Evolutionary conservation across 2,329 filamentous ascomycete genomes (phyloP).

Genomic region (Pezicula rhizophila): DNA sequence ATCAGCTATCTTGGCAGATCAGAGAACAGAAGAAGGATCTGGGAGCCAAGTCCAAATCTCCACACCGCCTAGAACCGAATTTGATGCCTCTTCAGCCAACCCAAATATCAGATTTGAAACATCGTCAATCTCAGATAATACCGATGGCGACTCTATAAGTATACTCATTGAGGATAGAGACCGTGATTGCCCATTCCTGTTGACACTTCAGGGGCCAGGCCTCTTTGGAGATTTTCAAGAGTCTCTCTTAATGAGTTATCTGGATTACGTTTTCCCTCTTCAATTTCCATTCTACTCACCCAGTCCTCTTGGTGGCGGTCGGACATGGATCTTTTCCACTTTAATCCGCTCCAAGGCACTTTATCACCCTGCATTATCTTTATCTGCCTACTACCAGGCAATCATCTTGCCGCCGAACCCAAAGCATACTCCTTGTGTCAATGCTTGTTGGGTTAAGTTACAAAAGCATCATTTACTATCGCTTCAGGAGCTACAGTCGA

Average conservation of each 20-base stretch:
- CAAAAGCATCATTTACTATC: no score
- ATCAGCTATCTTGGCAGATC: not conserved
- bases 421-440: not conserved
- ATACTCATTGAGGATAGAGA: no score
- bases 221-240: not conserved
- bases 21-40: not conserved
- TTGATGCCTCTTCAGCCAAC: not conserved
- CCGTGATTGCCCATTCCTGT: no score
- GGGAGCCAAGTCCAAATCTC: not conserved
- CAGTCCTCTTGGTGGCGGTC: slow-evolving; percentile 44
- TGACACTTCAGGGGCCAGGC: not conserved
- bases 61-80: not conserved
- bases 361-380: slow-evolving; percentile 46
- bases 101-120: not conserved
- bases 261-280: slow-evolving; percentile 55
- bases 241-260: slow-evolving; percentile 46
- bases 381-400: slow-evolving; percentile 41
- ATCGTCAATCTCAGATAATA: not conserved
- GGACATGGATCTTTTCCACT: slow-evolving; percentile 53
- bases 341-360: slow-evolving; percentile 48
- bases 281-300: slow-evolving; percentile 57
- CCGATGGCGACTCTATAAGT: not conserved
- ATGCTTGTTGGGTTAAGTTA: not conserved
- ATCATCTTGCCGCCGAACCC: slow-evolving; percentile 30
- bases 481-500: no score